Conservation (phyloP, 495 filamentous ascomycete genomes). For the Tuber melanosporum region DNA sequence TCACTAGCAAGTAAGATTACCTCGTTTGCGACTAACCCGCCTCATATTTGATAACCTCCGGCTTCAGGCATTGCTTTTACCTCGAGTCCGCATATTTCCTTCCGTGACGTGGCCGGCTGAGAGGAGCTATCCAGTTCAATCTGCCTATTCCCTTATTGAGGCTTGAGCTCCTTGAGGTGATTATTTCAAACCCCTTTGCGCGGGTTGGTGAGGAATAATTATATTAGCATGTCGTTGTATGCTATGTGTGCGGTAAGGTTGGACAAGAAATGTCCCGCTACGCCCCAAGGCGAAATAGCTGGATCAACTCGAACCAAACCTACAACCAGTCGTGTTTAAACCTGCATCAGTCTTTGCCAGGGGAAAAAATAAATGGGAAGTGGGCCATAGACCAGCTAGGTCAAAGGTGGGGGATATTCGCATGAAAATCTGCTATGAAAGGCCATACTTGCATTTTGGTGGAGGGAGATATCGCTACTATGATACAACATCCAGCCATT, state of each 20-base stretch:
- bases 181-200: background rate
- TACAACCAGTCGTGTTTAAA: background rate
- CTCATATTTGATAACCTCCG: background rate
- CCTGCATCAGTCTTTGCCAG: background rate
- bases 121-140: background rate
- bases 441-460: background rate
- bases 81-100: background rate
- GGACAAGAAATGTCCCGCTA: background rate
- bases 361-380: background rate
- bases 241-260: background rate
- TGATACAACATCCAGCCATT: background rate
- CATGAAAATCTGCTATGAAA: background rate
- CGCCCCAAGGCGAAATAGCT: background rate
- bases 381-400: background rate
- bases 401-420: background rate
- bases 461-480: background rate
- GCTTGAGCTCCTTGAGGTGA: background rate
- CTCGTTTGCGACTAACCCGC: background rate
- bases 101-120: background rate
- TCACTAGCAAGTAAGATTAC: background rate
- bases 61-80: background rate
- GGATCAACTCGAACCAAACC: background rate
- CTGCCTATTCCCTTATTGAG: background rate
- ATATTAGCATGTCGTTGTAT: background rate
- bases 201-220: background rate